Evolutionary conservation across 768 basidiomycete genomes (phyloP).

Genomic region (Peribolospora kevripleyi): DNA sequence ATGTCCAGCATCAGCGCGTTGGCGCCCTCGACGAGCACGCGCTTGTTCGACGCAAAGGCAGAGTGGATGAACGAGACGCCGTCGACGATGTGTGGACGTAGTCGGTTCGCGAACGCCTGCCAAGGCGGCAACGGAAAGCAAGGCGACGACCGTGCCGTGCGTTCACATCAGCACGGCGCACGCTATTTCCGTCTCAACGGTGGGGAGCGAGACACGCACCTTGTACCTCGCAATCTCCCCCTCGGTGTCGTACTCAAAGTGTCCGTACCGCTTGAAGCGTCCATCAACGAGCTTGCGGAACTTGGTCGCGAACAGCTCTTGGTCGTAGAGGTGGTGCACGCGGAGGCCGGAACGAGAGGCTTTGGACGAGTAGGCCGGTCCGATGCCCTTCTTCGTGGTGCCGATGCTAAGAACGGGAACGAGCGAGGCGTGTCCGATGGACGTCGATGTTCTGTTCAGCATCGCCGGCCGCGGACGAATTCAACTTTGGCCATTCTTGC

Average conservation of each 20-base stretch:
- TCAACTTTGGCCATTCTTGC: no score
- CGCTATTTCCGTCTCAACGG: not conserved
- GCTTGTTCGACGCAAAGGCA: conserved; percentile 49
- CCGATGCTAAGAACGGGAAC: conserved; percentile 41
- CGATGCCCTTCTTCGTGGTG: conserved; percentile 93
- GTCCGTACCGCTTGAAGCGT: conserved; percentile 87
- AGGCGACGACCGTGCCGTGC: no score
- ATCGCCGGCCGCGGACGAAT: not conserved
- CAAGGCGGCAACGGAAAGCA: not conserved
- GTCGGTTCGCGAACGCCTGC: conserved; percentile 54
- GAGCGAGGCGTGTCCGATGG: not conserved
- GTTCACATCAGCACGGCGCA: not conserved
- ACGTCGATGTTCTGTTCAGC: not conserved
- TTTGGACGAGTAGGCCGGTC: conserved; percentile 93
- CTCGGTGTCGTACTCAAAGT: conserved; percentile 97
- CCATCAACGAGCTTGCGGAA: conserved; percentile 92
- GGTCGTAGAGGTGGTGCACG: conserved; percentile 70
- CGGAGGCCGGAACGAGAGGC: conserved; percentile 87
- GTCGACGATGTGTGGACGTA: conserved; percentile 74
- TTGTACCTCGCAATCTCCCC: conserved; percentile 83
- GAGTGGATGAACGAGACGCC: conserved; percentile 62
- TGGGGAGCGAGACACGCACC: conserved; percentile 23
- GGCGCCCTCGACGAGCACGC: conserved; percentile 80
- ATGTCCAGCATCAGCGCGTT: conserved; percentile 97
- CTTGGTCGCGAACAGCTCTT: conserved; percentile 55